Percentiles rank a stretch among this genome's conserved stretches.
Conservation (phyloP, 768 basidiomycete species). For the Lentinula guzmanii region DNA sequence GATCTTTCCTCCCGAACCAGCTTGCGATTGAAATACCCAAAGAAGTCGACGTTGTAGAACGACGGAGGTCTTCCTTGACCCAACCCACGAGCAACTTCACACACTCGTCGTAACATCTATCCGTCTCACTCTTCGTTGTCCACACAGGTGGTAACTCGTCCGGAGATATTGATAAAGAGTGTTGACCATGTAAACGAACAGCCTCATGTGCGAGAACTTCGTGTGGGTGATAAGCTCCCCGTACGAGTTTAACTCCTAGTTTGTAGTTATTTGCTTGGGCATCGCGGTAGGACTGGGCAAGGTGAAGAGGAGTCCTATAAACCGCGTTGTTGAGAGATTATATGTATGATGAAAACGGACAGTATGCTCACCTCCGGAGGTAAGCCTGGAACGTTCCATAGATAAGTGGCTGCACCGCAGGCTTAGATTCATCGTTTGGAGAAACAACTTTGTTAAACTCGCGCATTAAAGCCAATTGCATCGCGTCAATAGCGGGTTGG, state of each 20-base stretch:
- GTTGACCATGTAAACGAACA: conserved; percentile 11
- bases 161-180: conserved; percentile 46
- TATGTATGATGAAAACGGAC: background rate
- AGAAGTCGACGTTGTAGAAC: background rate
- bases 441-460: conserved; percentile 57
- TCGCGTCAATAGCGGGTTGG: conserved; percentile 81
- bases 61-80: conserved; percentile 7
- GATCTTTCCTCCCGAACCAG: background rate
- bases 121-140: conserved; percentile 63
- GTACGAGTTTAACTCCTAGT: conserved; percentile 87
- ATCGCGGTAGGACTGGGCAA: conserved; percentile 57
- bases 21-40: conserved; percentile 6
- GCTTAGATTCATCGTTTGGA: conserved; percentile 1
- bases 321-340: background rate
- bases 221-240: conserved; percentile 85
- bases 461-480: conserved; percentile 67
- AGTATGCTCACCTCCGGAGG: conserved; percentile 51
- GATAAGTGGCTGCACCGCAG: conserved; percentile 56
- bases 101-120: conserved; percentile 65
- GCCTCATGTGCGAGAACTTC: conserved; percentile 50
- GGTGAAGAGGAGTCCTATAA: conserved; percentile 60
- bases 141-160: conserved; percentile 65
- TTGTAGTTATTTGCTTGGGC: conserved; percentile 64
- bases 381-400: conserved; percentile 92
- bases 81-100: conserved; percentile 42